These are phyloP conservation scores for Leccinum olivaceopallidum DNA, from an alignment of 768 basidiomycete species.

Conservation along the genomic window DNA sequence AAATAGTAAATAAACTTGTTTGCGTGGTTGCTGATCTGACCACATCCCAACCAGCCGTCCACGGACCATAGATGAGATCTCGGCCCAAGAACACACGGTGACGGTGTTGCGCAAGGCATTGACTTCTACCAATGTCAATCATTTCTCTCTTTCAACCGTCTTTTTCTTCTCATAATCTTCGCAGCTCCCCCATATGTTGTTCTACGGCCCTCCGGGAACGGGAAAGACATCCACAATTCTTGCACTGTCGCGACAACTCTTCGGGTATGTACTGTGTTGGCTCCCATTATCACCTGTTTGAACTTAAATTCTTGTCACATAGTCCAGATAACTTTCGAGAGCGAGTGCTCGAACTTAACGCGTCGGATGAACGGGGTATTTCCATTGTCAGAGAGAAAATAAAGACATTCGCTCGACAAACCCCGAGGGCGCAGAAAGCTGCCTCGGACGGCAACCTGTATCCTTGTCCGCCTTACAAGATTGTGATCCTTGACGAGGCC, in stretches of 20 bases:
- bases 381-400: conserved; percentile 97
- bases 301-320: conserved; percentile 1
- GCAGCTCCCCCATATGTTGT: conserved; percentile 98
- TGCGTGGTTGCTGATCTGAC: not conserved
- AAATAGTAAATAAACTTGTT: conserved; percentile 76
- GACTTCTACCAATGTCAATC: conserved; percentile 81
- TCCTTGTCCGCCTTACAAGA: conserved; percentile 97
- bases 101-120: conserved; percentile 90
- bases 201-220: conserved; percentile 98
- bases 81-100: conserved; percentile 96
- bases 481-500: conserved; percentile 97
- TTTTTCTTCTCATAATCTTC: conserved; percentile 14
- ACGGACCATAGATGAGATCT: conserved; percentile 96
- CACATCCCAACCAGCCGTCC: conserved; percentile 67
- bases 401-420: conserved; percentile 95
- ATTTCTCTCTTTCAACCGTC: not conserved
- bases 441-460: conserved; percentile 82
- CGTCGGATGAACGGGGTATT: conserved; percentile 98
- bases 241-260: conserved; percentile 89
- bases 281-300: not conserved
- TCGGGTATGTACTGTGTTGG: conserved; percentile 62
- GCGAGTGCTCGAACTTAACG: conserved; percentile 95
- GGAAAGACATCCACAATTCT: conserved; percentile 99
- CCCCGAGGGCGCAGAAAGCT: conserved; percentile 73
- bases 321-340: conserved; percentile 94